Evolutionary conservation across 768 basidiomycete genomes (phyloP).

Genomic region (Tulasnella calospora): DNA sequence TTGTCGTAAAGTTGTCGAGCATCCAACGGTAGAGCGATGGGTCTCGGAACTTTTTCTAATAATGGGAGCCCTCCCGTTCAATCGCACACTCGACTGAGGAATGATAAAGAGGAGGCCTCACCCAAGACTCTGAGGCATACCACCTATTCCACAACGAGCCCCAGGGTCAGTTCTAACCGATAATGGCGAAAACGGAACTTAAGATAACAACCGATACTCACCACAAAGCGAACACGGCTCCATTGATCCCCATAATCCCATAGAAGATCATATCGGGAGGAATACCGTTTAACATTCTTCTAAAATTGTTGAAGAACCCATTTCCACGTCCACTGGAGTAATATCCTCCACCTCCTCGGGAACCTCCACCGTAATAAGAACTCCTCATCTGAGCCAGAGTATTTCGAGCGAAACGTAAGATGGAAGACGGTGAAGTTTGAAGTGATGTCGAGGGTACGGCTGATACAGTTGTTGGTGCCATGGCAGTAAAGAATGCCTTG

Average conservation of each 20-base stretch:
- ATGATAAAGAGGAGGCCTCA: not conserved
- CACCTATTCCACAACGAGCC: not conserved
- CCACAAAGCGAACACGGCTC: constrained; percentile 22
- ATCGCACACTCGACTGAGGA: not conserved
- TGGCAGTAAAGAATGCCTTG: not conserved
- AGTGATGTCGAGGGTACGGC: not conserved
- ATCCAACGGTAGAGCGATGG: constrained; percentile 21
- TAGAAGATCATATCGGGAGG: constrained; percentile 18
- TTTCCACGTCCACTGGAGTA: not conserved
- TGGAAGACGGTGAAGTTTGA: not conserved
- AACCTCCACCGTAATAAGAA: constrained; percentile 10
- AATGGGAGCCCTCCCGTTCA: not conserved
- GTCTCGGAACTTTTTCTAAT: constrained; percentile 23
- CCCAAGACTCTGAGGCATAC: constrained; percentile 18
- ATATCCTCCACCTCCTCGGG: constrained; percentile 4
- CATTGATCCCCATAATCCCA: constrained; percentile 23
- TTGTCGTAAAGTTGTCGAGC: constrained; percentile 21
- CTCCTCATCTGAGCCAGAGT: not conserved
- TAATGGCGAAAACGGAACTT: not conserved
- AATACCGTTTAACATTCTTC: not conserved
- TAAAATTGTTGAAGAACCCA: constrained; percentile 5
- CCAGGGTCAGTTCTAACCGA: not conserved
- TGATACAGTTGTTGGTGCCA: not conserved
- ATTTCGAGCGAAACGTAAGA: not conserved
- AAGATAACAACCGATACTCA: not conserved